These are phyloP conservation scores for Uromyces viciae-fabae DNA, from an alignment of 1,284 basidiomycete species.

Conservation along the genomic window DNA sequence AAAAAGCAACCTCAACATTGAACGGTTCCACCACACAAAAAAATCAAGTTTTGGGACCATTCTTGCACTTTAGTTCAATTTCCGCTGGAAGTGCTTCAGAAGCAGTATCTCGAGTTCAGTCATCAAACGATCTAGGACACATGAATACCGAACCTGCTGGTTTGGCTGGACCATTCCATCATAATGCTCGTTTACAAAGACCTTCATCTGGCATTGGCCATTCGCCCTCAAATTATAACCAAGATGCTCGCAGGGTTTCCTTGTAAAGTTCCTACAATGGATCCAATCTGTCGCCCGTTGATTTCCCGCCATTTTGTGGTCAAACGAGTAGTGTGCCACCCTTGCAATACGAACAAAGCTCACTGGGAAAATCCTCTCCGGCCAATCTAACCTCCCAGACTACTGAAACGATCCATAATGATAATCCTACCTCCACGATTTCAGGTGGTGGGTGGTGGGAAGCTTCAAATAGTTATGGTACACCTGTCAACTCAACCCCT, in stretches of 20 bases:
- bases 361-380: slow-evolving; percentile 45
- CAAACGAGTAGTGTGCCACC: slow-evolving; percentile 33
- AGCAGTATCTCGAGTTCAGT: slow-evolving; percentile 53
- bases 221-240: slow-evolving; percentile 23
- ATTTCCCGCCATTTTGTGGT: slow-evolving; percentile 34
- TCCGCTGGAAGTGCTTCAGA: slow-evolving; percentile 63
- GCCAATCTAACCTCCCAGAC: slow-evolving; percentile 48
- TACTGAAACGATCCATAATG: slow-evolving; percentile 46
- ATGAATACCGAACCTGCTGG: slow-evolving; percentile 21
- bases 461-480: slow-evolving; percentile 28
- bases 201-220: slow-evolving; percentile 38
- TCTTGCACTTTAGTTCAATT: slow-evolving; percentile 90
- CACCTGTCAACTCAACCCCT: slow-evolving; percentile 20
- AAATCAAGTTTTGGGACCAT: slow-evolving; percentile 66
- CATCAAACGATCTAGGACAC: slow-evolving; percentile 49
- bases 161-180: slow-evolving; percentile 29
- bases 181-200: slow-evolving; percentile 25
- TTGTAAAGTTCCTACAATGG: slow-evolving; percentile 37
- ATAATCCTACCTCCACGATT: neutral
- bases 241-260: slow-evolving; percentile 13
- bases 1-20: slow-evolving; percentile 54
- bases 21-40: slow-evolving; percentile 51
- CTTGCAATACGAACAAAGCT: slow-evolving; percentile 15
- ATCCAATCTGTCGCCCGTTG: slow-evolving; percentile 38
- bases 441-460: slow-evolving; percentile 44